Evolutionary conservation across 495 filamentous ascomycete genomes (phyloP).

Genomic region (Melanomma pulvis-pyrius): DNA sequence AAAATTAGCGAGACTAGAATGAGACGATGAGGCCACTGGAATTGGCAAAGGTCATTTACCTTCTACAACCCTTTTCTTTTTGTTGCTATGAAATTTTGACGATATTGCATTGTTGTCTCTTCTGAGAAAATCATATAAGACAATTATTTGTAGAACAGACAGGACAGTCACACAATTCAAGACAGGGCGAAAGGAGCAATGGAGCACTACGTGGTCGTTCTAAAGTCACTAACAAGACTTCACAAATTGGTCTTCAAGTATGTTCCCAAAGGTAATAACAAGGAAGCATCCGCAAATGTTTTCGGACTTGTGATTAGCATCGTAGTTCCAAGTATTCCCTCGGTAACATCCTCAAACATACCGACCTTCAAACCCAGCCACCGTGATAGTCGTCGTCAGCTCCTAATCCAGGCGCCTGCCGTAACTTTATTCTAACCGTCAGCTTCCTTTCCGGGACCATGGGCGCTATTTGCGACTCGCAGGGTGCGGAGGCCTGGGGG

Average conservation of each 20-base stretch:
- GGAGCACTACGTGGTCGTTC: no score
- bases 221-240: no score
- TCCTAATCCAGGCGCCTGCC: neutral
- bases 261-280: no score
- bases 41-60: neutral
- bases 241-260: no score
- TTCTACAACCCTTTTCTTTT: neutral
- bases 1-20: neutral
- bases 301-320: no score
- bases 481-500: neutral
- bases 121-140: no score
- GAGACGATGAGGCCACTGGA: neutral
- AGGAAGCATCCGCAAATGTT: no score
- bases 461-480: neutral
- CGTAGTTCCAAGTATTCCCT: neutral
- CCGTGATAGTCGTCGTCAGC: constrained; percentile 2
- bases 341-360: neutral
- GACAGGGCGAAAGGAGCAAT: no score
- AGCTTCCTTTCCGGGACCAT: neutral
- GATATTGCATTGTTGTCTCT: neutral
- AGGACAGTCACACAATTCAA: no score
- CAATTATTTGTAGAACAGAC: no score
- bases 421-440: neutral
- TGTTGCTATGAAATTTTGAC: neutral
- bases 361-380: constrained; percentile 4